Evolutionary conservation across 2,329 filamentous ascomycete genomes (phyloP), one percentile per base, ranked within the genome.

Genomic region (Curvularia verruculosa): DNA sequence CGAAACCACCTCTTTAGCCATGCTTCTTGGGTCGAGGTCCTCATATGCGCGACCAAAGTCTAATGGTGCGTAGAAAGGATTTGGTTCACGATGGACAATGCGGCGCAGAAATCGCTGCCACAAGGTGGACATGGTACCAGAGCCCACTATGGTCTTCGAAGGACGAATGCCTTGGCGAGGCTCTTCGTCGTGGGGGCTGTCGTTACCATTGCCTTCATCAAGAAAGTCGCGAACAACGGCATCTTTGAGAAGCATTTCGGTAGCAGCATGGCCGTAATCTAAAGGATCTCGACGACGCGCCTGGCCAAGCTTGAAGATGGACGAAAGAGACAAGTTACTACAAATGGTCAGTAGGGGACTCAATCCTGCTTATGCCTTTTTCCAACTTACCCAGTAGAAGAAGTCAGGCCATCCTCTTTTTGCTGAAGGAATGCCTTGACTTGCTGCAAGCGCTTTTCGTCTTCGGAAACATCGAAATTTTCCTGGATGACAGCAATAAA

Each of bases 401-500:
- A 84, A 34, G 80, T 70, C n/a, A 74, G 85, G 23, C 89, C 90
- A 29, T 96, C 81, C 68, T 98, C 93, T 73, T 94, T 96, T 66
- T 93, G 88, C 71, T 96, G 91, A 43, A 99, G 81, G 68, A 98
- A 99, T 1, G 94, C 91, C 70, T 93, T 94, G 59, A 99, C 93
- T 78, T 99, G 96, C 74, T 98, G 92, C 60, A 98, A 79, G 19
- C 96, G 92, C 78, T 99, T 99, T 75, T 98, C 93, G 73, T 99
- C 96, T 75, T 99, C 95, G 3, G 93, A 96, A 24, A 99, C 92
- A 78, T 99, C 95, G 74, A 99, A 99, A 71, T 96, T 99, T 74
- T 99, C 95, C 76, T 99, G 95, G 64, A 99, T 99, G 79, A 99
- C 95, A 82, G 95, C 95, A 90, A 99, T 98, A 82, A 99, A 99